A percentile compares a stretch with the other conserved stretches of the same genome.
Evolutionary conservation across 345 rosid genomes (phyloP).

Genomic region (Carallia pectinifolia): DNA sequence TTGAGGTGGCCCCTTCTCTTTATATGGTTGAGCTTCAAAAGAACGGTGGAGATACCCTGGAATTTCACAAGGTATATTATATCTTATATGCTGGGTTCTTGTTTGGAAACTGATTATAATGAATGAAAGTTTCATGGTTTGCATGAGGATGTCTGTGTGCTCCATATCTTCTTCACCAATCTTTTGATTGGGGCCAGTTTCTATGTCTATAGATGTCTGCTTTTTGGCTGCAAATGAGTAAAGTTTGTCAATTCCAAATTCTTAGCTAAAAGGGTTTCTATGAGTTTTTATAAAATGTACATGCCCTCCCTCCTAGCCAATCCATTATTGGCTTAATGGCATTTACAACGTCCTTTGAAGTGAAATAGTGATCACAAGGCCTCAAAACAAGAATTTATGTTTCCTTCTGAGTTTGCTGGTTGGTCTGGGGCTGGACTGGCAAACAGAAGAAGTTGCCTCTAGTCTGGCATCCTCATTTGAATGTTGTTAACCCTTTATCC

Average conservation of each 20-base stretch:
- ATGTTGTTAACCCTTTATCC: background rate
- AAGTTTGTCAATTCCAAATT: background rate
- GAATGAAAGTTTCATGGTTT: background rate
- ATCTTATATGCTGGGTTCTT: background rate
- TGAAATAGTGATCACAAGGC: no score
- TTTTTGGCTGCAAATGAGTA: background rate
- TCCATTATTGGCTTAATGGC: no score
- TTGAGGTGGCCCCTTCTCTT: constrained; percentile 97
- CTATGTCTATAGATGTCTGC: background rate
- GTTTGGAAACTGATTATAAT: background rate
- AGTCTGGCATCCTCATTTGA: background rate
- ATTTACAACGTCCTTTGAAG: no score
- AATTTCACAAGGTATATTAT: constrained; percentile 78
- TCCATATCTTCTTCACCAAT: background rate
- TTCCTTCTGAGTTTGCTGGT: background rate
- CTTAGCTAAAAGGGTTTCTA: background rate
- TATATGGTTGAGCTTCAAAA: constrained; percentile 94
- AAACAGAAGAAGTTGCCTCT: background rate
- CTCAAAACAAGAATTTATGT: background rate
- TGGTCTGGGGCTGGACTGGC: background rate
- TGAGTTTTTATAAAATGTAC: background rate
- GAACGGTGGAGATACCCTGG: constrained; percentile 95
- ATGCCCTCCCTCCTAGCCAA: no score
- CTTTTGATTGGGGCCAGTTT: background rate
- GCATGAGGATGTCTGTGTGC: background rate